Evolutionary conservation across 2,329 filamentous ascomycete species (phyloP).

Genomic region (Aspergillus neoniger): DNA sequence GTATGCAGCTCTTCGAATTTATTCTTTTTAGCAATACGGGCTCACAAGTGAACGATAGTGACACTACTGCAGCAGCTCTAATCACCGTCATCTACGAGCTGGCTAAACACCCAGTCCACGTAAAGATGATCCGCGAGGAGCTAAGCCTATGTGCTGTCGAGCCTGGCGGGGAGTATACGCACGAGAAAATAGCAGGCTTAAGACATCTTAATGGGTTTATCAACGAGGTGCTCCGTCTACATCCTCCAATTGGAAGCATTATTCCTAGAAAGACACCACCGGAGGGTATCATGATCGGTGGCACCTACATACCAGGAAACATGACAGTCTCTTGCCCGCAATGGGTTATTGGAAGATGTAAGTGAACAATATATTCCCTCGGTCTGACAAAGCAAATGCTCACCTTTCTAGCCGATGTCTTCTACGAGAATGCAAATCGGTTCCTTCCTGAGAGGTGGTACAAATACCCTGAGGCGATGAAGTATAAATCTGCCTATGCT

Average conservation of each 20-base stretch:
- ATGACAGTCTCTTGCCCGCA: neutral
- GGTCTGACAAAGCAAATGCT: neutral
- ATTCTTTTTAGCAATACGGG: too few species aligned
- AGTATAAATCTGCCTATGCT: constrained; percentile 2
- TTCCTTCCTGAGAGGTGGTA: constrained; percentile 8
- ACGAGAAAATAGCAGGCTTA: neutral
- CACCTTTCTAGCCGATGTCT: neutral
- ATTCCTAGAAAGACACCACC: constrained; percentile 8
- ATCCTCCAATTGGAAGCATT: constrained; percentile 4
- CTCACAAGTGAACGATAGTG: neutral
- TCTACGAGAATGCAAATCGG: neutral
- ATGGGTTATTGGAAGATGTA: constrained; percentile 1
- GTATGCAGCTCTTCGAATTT: neutral
- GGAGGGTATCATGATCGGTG: neutral
- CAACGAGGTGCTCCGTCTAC: constrained; percentile 6
- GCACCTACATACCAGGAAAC: constrained; percentile 1
- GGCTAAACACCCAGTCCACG: neutral
- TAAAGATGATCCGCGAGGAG: neutral
- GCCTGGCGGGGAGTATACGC: neutral
- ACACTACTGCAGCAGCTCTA: constrained; percentile 9
- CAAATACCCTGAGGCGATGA: neutral
- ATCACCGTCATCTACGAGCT: constrained; percentile 3
- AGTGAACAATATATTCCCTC: neutral
- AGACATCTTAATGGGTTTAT: constrained; percentile 6
- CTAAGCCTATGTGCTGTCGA: neutral